Evolutionary conservation across 208 protist species (phyloP).

Genomic region (Acanthamoeba sp.): DNA sequence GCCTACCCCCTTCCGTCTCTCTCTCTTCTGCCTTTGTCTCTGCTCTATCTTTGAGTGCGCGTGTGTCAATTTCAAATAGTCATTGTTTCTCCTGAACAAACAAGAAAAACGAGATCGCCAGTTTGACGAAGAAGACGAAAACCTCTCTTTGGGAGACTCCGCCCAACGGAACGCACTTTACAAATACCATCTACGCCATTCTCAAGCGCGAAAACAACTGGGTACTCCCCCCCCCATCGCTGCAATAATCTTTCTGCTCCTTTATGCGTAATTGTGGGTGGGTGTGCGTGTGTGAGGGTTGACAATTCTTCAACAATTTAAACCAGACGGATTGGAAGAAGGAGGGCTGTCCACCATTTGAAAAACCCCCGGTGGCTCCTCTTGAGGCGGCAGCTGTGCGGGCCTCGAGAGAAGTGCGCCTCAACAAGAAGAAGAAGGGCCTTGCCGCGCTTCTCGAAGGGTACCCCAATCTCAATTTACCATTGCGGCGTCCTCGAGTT

Average conservation of each 20-base stretch:
- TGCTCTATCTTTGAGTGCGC: too few species aligned
- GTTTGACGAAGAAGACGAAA: slow-evolving; percentile 49
- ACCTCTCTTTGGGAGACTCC: slow-evolving; percentile 55
- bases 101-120: slow-evolving; percentile 65
- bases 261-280: too few species aligned
- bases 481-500: too few species aligned
- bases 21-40: too few species aligned
- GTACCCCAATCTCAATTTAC: neutral
- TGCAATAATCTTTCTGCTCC: neutral
- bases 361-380: slow-evolving; percentile 12
- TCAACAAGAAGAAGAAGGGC: slow-evolving; percentile 36
- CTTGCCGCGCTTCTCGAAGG: neutral
- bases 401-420: neutral
- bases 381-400: neutral
- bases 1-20: neutral
- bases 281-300: too few species aligned
- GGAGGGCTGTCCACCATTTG: slow-evolving; percentile 50
- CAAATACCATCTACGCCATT: slow-evolving; percentile 54
- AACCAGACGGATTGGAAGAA: slow-evolving; percentile 56
- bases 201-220: slow-evolving; percentile 69
- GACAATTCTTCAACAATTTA: neutral
- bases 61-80: too few species aligned
- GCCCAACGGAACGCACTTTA: slow-evolving; percentile 51
- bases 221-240: neutral
- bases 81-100: too few species aligned